Base-by-base conservation (phyloP, 257 asterid species). In the Ballota nigra region DNA sequence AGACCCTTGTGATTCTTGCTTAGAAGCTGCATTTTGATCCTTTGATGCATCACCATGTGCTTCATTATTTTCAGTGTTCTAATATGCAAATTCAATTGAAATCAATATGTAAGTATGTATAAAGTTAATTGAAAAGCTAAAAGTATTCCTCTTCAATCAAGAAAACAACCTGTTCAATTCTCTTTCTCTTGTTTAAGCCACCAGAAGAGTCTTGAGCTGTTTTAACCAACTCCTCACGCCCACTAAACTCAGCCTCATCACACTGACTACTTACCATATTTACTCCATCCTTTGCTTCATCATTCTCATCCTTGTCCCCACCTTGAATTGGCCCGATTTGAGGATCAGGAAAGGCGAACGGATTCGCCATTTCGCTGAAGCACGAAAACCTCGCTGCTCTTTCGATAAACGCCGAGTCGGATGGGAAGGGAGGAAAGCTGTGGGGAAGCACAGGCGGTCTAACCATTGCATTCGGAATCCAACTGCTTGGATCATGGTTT, bases 341-440 rank as follows among this genome's bases (percentile, higher is more conserved):
- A 15, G 79, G 56, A 31, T 84, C 83, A 20, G 85, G 73, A 23
- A 64, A 12, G 66, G 67, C 76, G 64, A 86, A 78, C 8, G 90
- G 86, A 78, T 72, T 82, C 78, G 79, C 71, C 63, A 79, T 69
- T 53, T 81, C 88, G 68, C 78, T 77, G 59, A 88, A 88, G 81
- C 94, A 86, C 0, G 97, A 86, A 64, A 82, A 86, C 69, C 89
- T 77, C 8, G 92, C 92, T 5, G 92, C 97, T 71, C 95, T 68
- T 69, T 86, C 91, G 5, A 88, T 85, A 68, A 83, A 88, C 29
- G 83, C 88, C 0, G 86, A 85, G 81, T 86, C 95, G 11, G 89
- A 81, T 0, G 90, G 97, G 77, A 86, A 83, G 43, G 83, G 87
- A 33, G 91, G 78, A 69, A 84, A 82, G 64, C 78, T 28, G 77